Conservation (phyloP, 129 eudicot genomes). For the Scalesia atractyloides region DNA sequence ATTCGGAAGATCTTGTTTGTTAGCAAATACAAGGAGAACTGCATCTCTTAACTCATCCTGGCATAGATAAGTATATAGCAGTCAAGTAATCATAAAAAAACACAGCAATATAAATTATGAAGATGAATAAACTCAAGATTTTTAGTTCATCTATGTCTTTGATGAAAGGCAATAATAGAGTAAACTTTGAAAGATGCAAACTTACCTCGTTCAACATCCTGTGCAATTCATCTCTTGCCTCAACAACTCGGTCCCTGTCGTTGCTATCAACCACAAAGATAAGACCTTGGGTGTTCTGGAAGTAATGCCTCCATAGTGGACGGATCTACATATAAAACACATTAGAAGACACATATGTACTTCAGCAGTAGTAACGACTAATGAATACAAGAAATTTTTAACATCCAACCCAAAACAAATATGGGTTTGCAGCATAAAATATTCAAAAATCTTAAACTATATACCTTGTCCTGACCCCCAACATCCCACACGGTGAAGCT, state of each 20-base stretch:
- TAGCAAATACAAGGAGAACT: slow-evolving; percentile 74
- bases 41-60: slow-evolving; percentile 84
- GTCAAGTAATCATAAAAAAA: neutral
- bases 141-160: neutral
- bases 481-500: slow-evolving; percentile 99
- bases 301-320: slow-evolving; percentile 87
- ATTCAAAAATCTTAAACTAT: slow-evolving; percentile 2
- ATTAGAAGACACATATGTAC: neutral
- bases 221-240: slow-evolving; percentile 81
- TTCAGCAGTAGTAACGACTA: too few relatives aligned
- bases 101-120: neutral
- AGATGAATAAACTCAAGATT: slow-evolving; percentile 2
- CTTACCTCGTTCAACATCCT: slow-evolving; percentile 84
- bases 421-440: slow-evolving; percentile 2
- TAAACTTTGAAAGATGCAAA: neutral
- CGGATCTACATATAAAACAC: slow-evolving; percentile 58
- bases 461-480: slow-evolving; percentile 99
- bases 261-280: slow-evolving; percentile 91
- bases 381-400: neutral
- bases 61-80: slow-evolving; percentile 13
- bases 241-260: slow-evolving; percentile 81
- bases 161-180: neutral
- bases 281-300: slow-evolving; percentile 82
- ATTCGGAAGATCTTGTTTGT: slow-evolving; percentile 80
- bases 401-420: neutral